A percentile compares a stretch with the other conserved stretches of the same genome.
phyloP scores from a whole-genome alignment of 2,329 filamentous ascomycete genomes.

The Samsoniella hepiali region DNA sequence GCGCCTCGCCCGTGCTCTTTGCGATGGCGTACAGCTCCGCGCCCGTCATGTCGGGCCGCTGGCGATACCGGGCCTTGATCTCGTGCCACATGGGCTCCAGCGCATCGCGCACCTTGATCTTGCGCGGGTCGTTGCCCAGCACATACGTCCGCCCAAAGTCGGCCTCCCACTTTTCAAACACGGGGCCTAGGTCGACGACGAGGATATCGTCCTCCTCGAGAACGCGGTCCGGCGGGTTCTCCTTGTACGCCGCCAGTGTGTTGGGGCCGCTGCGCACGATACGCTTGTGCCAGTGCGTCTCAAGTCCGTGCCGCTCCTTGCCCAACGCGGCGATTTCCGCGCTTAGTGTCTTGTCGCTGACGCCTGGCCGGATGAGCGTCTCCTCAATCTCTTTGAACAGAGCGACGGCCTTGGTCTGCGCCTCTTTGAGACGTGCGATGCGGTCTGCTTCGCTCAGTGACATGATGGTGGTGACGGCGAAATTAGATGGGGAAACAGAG shows the following conservation, averaged over 20 bases:
- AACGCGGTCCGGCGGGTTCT: constrained; percentile 47
- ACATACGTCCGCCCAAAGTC: constrained; percentile 53
- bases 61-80: constrained; percentile 40
- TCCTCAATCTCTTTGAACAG: constrained; percentile 47
- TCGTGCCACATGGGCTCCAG: constrained; percentile 45
- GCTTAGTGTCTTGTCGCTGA: constrained; percentile 46
- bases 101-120: constrained; percentile 42
- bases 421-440: constrained; percentile 40
- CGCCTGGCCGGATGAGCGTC: constrained; percentile 43
- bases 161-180: constrained; percentile 52
- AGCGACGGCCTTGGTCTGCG: constrained; percentile 42
- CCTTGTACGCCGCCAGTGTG: constrained; percentile 44
- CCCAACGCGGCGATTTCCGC: constrained; percentile 42
- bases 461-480: constrained; percentile 1
- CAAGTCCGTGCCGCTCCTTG: constrained; percentile 33
- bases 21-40: constrained; percentile 45
- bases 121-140: constrained; percentile 44
- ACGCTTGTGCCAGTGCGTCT: constrained; percentile 52
- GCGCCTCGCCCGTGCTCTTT: constrained; percentile 33
- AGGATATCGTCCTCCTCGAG: constrained; percentile 49
- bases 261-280: constrained; percentile 49
- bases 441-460: constrained; percentile 22
- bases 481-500: neutral
- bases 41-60: constrained; percentile 44
- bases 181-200: constrained; percentile 49